Evolutionary conservation across 108 stramenopile genomes (phyloP).

Genomic region (Ochromonas danica): DNA sequence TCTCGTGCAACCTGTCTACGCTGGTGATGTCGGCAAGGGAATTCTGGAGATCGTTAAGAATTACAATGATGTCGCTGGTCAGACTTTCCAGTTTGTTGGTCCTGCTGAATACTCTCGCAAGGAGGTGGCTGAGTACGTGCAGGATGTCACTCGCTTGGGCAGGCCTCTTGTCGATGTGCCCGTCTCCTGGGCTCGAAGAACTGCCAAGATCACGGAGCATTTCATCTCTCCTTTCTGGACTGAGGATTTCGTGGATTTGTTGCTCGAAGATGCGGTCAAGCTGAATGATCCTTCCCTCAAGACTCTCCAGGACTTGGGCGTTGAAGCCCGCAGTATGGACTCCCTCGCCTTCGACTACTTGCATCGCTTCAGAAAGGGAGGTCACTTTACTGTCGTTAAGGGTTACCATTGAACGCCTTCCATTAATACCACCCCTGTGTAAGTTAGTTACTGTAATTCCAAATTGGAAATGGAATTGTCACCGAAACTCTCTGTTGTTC

Average conservation of each 20-base stretch:
- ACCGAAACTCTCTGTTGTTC: too few relatives aligned
- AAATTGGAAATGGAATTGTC: too few relatives aligned
- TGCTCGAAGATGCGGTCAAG: constrained; percentile 73
- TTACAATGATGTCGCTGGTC: constrained; percentile 73
- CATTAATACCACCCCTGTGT: too few relatives aligned
- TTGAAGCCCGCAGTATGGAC: constrained; percentile 73
- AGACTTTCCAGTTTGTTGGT: constrained; percentile 85
- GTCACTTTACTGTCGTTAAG: constrained; percentile 75
- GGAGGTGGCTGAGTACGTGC: constrained; percentile 83
- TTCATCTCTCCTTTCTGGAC: constrained; percentile 67
- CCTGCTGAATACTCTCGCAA: constrained; percentile 82
- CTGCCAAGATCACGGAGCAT: constrained; percentile 63
- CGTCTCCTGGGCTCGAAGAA: constrained; percentile 47
- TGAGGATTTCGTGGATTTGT: constrained; percentile 69
- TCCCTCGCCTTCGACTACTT: constrained; percentile 80
- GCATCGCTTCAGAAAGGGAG: constrained; percentile 76
- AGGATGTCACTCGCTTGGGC: constrained; percentile 75
- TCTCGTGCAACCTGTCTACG: constrained; percentile 88
- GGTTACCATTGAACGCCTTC: constrained; percentile 24
- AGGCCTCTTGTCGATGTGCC: constrained; percentile 65
- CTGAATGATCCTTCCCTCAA: constrained; percentile 64
- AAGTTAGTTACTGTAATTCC: too few relatives aligned
- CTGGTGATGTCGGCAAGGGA: constrained; percentile 81
- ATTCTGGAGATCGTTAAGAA: constrained; percentile 58
- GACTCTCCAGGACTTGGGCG: constrained; percentile 77